These are phyloP conservation scores for Orychophragmus violaceus DNA, from an alignment of 345 rosid species.

Conservation along the genomic window DNA sequence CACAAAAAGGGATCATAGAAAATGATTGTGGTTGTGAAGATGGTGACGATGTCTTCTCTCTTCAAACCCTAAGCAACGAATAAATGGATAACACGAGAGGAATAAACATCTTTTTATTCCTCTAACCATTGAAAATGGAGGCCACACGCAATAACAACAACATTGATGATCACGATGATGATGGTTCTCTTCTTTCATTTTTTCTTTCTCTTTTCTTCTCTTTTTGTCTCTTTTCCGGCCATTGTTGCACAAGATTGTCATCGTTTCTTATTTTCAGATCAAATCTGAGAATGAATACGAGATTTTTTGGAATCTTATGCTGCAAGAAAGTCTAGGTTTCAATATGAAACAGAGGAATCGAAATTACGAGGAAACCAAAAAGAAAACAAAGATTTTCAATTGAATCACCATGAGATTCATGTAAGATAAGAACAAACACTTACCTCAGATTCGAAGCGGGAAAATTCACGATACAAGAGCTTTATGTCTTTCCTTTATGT, in stretches of 20 bases:
- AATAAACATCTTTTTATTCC: constrained; percentile 50
- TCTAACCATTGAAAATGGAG: constrained; percentile 33
- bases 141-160: constrained; percentile 27
- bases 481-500: background rate
- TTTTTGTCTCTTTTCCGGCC: constrained; percentile 1
- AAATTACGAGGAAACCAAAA: background rate
- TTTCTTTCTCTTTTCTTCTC: constrained; percentile 18
- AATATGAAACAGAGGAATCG: background rate
- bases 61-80: constrained; percentile 53
- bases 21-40: constrained; percentile 46
- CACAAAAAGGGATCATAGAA: constrained; percentile 23
- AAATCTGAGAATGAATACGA: background rate
- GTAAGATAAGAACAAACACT: too few relatives aligned
- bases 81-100: constrained; percentile 43
- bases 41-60: constrained; percentile 42
- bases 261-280: background rate
- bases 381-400: background rate
- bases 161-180: constrained; percentile 5
- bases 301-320: background rate
- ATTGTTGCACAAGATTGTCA: constrained; percentile 7
- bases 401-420: background rate
- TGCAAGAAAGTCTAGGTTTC: constrained; percentile 3
- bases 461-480: too few relatives aligned
- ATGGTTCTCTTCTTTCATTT: background rate
- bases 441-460: background rate